phyloP scores from a whole-genome alignment of 495 filamentous ascomycete genomes.

The Aspergillus panamensis region DNA sequence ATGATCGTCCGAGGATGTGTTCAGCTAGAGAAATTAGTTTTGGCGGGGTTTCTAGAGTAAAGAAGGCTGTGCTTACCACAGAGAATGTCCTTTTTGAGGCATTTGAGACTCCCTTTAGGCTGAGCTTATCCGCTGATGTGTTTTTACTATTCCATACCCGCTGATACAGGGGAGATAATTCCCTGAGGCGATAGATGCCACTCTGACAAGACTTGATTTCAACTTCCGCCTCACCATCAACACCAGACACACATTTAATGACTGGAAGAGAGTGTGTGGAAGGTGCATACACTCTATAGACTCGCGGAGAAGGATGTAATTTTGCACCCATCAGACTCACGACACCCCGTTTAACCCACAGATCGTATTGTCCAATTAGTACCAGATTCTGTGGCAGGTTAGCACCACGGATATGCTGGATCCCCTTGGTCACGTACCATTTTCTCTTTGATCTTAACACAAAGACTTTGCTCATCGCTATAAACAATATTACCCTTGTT shows the following conservation, averaged over 20 bases:
- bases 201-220: conserved; percentile 52
- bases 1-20: conserved; percentile 46
- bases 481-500: conserved; percentile 42
- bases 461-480: conserved; percentile 38
- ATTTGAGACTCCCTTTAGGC: conserved; percentile 26
- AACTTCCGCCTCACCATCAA: conserved; percentile 46
- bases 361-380: conserved; percentile 68
- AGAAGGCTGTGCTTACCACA: conserved; percentile 31
- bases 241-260: conserved; percentile 54
- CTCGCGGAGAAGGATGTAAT: conserved; percentile 47
- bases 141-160: conserved; percentile 66
- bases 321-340: conserved; percentile 64
- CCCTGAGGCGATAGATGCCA: conserved; percentile 55
- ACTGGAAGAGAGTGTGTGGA: conserved; percentile 74
- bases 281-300: conserved; percentile 66
- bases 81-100: conserved; percentile 39
- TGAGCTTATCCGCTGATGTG: conserved; percentile 37
- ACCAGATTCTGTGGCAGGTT: conserved; percentile 54
- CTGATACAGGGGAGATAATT: conserved; percentile 65
- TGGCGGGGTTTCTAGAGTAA: background rate
- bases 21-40: conserved; percentile 33
- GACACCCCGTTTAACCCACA: conserved; percentile 62
- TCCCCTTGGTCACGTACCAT: conserved; percentile 27
- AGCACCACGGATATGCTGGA: conserved; percentile 7
- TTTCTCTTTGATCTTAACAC: conserved; percentile 43